Percentiles rank a stretch among this genome's conserved stretches.
phyloP scores from a whole-genome alignment of 768 basidiomycete species.

The Austroboletus festivus region DNA sequence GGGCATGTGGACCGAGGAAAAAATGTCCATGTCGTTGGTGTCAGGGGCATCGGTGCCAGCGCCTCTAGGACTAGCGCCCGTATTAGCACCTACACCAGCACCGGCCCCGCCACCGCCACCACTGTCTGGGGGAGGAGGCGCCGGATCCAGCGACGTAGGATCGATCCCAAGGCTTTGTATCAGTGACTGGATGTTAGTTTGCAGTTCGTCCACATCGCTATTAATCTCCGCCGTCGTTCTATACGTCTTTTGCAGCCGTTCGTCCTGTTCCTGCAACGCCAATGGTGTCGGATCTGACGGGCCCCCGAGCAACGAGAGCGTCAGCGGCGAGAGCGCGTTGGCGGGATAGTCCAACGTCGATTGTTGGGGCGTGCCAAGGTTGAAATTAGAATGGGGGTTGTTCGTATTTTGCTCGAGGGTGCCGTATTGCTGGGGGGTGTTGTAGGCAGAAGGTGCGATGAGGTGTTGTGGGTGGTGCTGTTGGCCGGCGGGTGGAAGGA shows the following conservation, averaged over 20 bases:
- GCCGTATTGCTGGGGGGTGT: slow-evolving; percentile 7
- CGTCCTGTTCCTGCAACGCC: slow-evolving; percentile 35
- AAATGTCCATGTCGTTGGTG: slow-evolving; percentile 17
- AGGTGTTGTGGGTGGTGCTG: slow-evolving; percentile 22
- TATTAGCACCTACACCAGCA: not conserved
- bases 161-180: slow-evolving; percentile 72
- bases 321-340: slow-evolving; percentile 23
- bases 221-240: slow-evolving; percentile 62
- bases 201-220: slow-evolving; percentile 67
- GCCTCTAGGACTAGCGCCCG: too few species aligned
- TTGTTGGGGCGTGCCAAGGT: slow-evolving; percentile 13
- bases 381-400: slow-evolving; percentile 5
- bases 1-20: slow-evolving; percentile 8
- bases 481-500: slow-evolving; percentile 17
- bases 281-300: slow-evolving; percentile 33
- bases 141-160: slow-evolving; percentile 31
- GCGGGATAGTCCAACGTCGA: slow-evolving; percentile 20
- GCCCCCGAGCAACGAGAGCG: slow-evolving; percentile 22
- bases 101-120: slow-evolving; percentile 9
- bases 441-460: slow-evolving; percentile 31
- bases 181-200: slow-evolving; percentile 64
- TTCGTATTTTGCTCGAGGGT: not conserved
- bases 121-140: slow-evolving; percentile 4
- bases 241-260: slow-evolving; percentile 55
- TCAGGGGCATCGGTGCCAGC: not conserved